A percentile compares a stretch with the other conserved stretches of the same genome.
Conservation (phyloP, 768 basidiomycete genomes). For the Calocybe gangraenosa region DNA sequence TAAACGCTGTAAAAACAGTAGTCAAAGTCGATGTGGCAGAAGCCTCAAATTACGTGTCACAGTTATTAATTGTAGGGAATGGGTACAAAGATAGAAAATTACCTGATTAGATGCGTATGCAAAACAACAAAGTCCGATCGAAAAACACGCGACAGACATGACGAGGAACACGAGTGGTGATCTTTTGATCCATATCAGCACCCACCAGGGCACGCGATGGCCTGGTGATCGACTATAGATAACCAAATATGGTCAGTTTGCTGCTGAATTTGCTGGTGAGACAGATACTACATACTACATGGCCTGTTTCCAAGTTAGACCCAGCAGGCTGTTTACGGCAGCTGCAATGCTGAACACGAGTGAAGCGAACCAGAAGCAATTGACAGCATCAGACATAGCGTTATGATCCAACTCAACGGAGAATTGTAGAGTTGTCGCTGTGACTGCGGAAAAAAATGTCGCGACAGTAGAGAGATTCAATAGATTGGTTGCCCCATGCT, state of each 20-base stretch:
- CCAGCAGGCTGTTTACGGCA: constrained; percentile 73
- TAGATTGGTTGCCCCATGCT: constrained; percentile 65
- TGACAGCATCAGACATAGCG: constrained; percentile 48
- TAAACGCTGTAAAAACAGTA: constrained; percentile 72
- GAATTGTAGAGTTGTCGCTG: constrained; percentile 69
- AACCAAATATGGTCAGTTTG: constrained; percentile 8
- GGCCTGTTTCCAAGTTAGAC: constrained; percentile 76
- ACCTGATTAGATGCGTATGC: constrained; percentile 73
- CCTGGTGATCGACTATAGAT: constrained; percentile 61
- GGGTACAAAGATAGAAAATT: constrained; percentile 3
- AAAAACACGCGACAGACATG: constrained; percentile 80
- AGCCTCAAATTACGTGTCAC: constrained; percentile 33
- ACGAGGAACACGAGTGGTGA: constrained; percentile 82
- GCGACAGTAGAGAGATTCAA: constrained; percentile 74
- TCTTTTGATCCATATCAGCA: constrained; percentile 82
- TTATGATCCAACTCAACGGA: constrained; percentile 42
- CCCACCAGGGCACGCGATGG: constrained; percentile 79
- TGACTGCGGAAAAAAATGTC: constrained; percentile 75
- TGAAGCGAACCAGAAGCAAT: constrained; percentile 71
- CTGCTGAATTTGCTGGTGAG: neutral
- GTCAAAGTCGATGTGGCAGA: constrained; percentile 64
- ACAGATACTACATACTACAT: constrained; percentile 59
- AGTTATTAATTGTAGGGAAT: neutral
- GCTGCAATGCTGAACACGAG: constrained; percentile 75
- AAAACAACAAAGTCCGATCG: constrained; percentile 72